Evolutionary conservation across 1,139 yeast genomes (phyloP), one percentile per base, ranked within the genome.

Genomic region (Geotrichum aggregatum): DNA sequence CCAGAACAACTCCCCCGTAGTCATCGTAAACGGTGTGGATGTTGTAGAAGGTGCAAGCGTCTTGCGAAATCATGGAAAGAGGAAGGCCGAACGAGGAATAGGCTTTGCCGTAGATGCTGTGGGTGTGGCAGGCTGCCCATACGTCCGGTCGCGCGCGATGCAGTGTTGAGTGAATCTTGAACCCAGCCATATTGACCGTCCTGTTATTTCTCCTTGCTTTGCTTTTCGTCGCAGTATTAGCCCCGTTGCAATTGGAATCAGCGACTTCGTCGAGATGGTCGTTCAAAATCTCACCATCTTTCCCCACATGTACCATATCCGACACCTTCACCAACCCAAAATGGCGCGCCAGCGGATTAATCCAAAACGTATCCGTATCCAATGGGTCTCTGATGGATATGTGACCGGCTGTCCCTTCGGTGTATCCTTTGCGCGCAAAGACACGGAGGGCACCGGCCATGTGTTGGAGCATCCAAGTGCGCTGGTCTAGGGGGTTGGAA

Each of bases 371-470:
- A 40, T 75, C 67, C 21, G 83, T 80, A 57, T 81, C 78, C 43
- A 83, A 80, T 2, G 95, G 94, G 61, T 86, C 95, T 58, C 91
- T 76, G n/a, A 85, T 76, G 2, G 91, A 82, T 50, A 86, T 84
- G 64, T 86, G 95, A 28, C 95, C 95, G 0, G 94, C 87, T 18
- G 80, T 67, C 10, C 95, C 95, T 66, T 84, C 87, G n/a, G 82
- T 74, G 66, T 72, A 86, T 10, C 87, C 87, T 59, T 77, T 79
- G 59, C 91, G 76, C 7, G 87, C 87, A 67, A 86, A 84, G 1
- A 83, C 79, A 55, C 95, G 75, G 70, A 85, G 85, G 0, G 91
- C 91, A 14, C 82, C 91, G 1, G 95, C 94, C 82, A 83, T 78
- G 62, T 85, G 94, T 65, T 85, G 79, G 54, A 79, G 71, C 60